A percentile compares a stretch with the other conserved stretches of the same genome.
These are phyloP conservation scores for Umbelopsis ramanniana DNA, from an alignment of 192 early-diverging fungal genomes.

Conservation along the genomic window DNA sequence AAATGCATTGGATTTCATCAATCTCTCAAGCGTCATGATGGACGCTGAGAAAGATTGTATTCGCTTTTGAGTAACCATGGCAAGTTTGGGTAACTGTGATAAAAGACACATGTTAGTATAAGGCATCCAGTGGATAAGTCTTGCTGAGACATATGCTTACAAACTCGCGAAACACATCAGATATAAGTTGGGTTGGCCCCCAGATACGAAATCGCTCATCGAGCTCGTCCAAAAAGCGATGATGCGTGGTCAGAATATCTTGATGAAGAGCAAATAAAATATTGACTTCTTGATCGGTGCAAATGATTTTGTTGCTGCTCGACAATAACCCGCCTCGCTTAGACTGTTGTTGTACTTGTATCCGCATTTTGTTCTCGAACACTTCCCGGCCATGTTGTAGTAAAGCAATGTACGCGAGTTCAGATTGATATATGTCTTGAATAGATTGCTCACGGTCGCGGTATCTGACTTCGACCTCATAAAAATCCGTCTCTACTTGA, in stretches of 20 bases:
- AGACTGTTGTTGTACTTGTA: slow-evolving; percentile 19
- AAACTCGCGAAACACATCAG: slow-evolving; percentile 20
- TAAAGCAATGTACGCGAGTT: slow-evolving; percentile 17
- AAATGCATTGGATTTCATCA: neutral
- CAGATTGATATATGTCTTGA: slow-evolving; percentile 14
- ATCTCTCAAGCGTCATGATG: slow-evolving; percentile 3
- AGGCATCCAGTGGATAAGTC: neutral
- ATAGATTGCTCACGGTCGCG: slow-evolving; percentile 20
- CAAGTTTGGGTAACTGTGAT: slow-evolving; percentile 13
- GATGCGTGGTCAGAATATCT: slow-evolving; percentile 19
- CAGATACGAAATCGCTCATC: slow-evolving; percentile 25
- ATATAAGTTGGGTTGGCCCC: slow-evolving; percentile 29
- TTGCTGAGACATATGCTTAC: slow-evolving; percentile 6
- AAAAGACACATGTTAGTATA: neutral
- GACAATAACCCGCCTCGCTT: slow-evolving; percentile 4
- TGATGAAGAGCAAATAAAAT: slow-evolving; percentile 9
- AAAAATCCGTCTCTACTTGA: neutral
- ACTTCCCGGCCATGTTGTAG: neutral
- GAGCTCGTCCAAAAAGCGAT: slow-evolving; percentile 6
- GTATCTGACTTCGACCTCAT: slow-evolving; percentile 24
- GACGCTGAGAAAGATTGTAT: slow-evolving; percentile 5
- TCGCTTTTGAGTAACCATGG: slow-evolving; percentile 16
- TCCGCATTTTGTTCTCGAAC: neutral
- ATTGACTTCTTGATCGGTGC: neutral
- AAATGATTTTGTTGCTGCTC: neutral